These are phyloP conservation scores for Cutaneotrichosporon sp. DNA, from an alignment of 1,284 basidiomycete species.

Conservation along the genomic window DNA sequence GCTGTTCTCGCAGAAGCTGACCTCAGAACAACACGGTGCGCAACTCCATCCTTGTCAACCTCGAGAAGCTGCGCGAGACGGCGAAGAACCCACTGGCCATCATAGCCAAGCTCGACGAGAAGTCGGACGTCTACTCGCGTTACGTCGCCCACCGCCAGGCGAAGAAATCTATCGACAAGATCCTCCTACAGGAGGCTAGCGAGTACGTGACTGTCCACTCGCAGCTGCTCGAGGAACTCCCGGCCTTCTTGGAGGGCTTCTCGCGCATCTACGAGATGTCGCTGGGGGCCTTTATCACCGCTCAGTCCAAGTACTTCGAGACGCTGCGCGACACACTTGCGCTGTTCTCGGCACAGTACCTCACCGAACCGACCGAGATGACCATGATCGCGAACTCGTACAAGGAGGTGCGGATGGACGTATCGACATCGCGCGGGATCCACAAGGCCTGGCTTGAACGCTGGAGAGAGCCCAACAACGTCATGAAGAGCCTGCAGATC, in stretches of 20 bases:
- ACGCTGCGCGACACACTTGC: constrained; percentile 29
- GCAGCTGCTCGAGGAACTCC: constrained; percentile 53
- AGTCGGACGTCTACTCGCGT: constrained; percentile 46
- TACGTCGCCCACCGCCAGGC: constrained; percentile 36
- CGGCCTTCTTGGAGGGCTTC: constrained; percentile 49
- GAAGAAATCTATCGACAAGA: constrained; percentile 36
- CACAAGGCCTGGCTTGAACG: constrained; percentile 21
- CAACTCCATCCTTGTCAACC: constrained; percentile 44
- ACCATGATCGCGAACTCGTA: constrained; percentile 11
- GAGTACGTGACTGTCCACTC: constrained; percentile 53
- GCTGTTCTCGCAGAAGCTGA: constrained; percentile 19
- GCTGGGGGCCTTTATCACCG: constrained; percentile 39
- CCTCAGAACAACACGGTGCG: constrained; percentile 41
- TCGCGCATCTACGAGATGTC: constrained; percentile 46
- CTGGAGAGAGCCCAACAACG: constrained; percentile 17
- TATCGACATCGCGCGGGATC: constrained; percentile 19
- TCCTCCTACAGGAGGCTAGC: constrained; percentile 40
- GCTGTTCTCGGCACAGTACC: constrained; percentile 25
- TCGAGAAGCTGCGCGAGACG: constrained; percentile 44
- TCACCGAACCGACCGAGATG: constrained; percentile 17
- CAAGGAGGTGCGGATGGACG: constrained; percentile 13
- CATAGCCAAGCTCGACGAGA: constrained; percentile 43
- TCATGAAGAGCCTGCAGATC: constrained; percentile 10
- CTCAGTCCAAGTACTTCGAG: constrained; percentile 43
- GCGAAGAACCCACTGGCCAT: constrained; percentile 47